Base-by-base conservation (phyloP, 331 rosid species). In the Saraca asoca region DNA sequence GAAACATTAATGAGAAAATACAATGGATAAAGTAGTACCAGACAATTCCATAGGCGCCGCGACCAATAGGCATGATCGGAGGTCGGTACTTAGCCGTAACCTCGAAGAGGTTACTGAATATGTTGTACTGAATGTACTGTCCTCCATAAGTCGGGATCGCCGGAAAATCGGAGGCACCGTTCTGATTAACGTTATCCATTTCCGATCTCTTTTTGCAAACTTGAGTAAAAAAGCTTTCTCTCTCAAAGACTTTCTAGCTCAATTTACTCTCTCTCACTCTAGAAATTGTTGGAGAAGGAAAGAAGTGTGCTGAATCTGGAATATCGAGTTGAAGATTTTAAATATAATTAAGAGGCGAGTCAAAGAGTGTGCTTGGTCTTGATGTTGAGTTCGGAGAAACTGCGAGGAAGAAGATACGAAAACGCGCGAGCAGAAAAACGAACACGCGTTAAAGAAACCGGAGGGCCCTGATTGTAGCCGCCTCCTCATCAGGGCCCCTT, bases 41-140 rank as follows among this genome's bases (percentile, higher is more conserved):
- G 58, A 93, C 89, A 76, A 93, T 86, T 62, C 98, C 98, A 55
- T 93, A 93, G 0, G 98, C 97, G 16, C 98, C 98, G 7, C 98
- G 97, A 15, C 98, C 98, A 5, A 93, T 78, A 5, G 98, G 98
- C 88, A 84, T 79, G 80, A 93, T 83, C 64, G 98, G 98, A 73
- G 90, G 96, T 4, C 91, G 91, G 46, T 93, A 93, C 83, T 93
- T 93, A 6, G 75, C 35, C 19, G 98, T 78, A 78, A 90, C 85
- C 69, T 93, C 98, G 70, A 93, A 90, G 20, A 82, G 81, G 74
- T 93, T 93, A 3, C 98, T 95, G 62, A 93, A 93, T 24, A 93
- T 79, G 80, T 93, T 90, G 71, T 93, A 89, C 69, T 88, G 95
- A 59, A 87, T 71, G 70, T 75, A 90, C 70, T 80, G 95, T 18